Percentiles rank a stretch among this genome's conserved stretches.
Conservation (phyloP, 805 yeast genomes). For the Candida pseudoglaebosa region DNA sequence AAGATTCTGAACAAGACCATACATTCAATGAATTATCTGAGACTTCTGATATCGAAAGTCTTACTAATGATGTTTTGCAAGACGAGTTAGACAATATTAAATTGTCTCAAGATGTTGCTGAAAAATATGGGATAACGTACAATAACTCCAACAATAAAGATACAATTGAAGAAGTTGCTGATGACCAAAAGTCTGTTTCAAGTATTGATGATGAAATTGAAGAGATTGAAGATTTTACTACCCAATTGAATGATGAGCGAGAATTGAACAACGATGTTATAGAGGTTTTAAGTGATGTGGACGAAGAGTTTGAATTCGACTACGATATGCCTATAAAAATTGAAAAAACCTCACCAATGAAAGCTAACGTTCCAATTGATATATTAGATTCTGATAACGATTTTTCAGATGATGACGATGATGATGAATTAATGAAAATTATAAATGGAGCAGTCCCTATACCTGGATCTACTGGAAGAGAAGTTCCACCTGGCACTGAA, state of each 20-base stretch:
- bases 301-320: slow-evolving; percentile 17
- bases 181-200: slow-evolving; percentile 7
- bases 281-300: slow-evolving; percentile 35
- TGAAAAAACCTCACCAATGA: slow-evolving; percentile 10
- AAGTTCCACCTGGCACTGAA: slow-evolving; percentile 27
- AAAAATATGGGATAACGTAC: slow-evolving; percentile 24
- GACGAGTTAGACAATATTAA: slow-evolving; percentile 23
- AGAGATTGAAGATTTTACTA: slow-evolving; percentile 21
- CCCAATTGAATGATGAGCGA: slow-evolving; percentile 40
- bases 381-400: slow-evolving; percentile 5
- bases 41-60: slow-evolving; percentile 4
- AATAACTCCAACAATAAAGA: slow-evolving; percentile 6
- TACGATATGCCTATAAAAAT: slow-evolving; percentile 29
- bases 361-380: not conserved
- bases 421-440: slow-evolving; percentile 28
- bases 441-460: slow-evolving; percentile 17
- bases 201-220: slow-evolving; percentile 14
- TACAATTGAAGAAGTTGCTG: slow-evolving; percentile 8
- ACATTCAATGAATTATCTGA: slow-evolving; percentile 9
- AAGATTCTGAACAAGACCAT: slow-evolving; percentile 12
- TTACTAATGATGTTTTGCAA: slow-evolving; percentile 1
- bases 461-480: slow-evolving; percentile 10
- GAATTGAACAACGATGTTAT: slow-evolving; percentile 31
- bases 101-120: slow-evolving; percentile 33
- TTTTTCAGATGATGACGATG: slow-evolving; percentile 18